Percentiles rank a stretch among this genome's conserved stretches.
Conservation (phyloP, 176 grass and related monocot species). For the Aegilops longissima region DNA sequence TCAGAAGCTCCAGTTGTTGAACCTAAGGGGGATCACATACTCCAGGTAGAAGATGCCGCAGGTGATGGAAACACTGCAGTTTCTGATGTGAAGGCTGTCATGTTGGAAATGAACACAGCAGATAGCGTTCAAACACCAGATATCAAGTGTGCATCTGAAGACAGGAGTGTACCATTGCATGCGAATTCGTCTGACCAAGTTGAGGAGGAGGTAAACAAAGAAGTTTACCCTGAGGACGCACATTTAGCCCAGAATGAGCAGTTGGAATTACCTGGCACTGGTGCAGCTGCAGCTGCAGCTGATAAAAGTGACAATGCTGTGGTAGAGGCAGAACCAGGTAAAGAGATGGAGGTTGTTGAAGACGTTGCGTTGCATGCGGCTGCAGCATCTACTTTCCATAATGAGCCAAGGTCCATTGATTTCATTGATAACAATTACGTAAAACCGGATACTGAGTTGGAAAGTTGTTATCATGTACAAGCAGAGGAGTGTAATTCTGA, state of each 20-base stretch:
- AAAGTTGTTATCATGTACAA: conserved; percentile 4
- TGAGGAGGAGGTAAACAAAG: conserved; percentile 6
- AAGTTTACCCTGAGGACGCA: not conserved
- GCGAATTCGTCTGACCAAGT: not conserved
- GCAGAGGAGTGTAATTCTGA: conserved; percentile 13
- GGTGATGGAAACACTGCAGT: conserved; percentile 3
- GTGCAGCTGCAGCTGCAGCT: conserved; percentile 19
- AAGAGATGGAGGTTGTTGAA: conserved; percentile 24
- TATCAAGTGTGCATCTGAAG: not conserved
- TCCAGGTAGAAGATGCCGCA: conserved; percentile 17
- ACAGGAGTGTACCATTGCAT: not conserved
- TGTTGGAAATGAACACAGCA: conserved; percentile 8
- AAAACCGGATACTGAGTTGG: not conserved
- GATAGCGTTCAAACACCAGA: conserved; percentile 17
- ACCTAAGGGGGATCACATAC: not conserved
- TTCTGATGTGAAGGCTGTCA: conserved; percentile 19
- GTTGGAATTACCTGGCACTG: not conserved
- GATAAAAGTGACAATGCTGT: conserved; percentile 24
- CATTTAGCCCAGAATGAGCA: conserved; percentile 23
- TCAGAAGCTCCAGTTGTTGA: conserved; percentile 20
- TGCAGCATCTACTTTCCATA: conserved; percentile 15
- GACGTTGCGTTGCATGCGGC: not conserved
- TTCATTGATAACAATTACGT: conserved; percentile 10
- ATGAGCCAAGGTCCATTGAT: conserved; percentile 22
- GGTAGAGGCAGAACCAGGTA: conserved; percentile 8